Conservation (phyloP, 2,329 filamentous ascomycete genomes). For the Aspergillus hiratsukae region DNA sequence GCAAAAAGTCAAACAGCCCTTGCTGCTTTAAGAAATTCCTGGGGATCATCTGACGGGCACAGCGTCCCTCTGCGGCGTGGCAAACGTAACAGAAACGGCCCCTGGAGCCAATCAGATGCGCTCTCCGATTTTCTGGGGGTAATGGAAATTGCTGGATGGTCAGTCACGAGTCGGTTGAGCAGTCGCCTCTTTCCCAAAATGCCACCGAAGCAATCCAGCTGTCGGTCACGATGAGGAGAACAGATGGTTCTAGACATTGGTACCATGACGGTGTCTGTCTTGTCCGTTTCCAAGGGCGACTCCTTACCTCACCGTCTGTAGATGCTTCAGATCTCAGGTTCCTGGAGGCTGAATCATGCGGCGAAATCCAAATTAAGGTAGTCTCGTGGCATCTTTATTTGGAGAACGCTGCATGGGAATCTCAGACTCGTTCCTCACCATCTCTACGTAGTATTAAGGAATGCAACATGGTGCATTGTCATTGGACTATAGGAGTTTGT, state of each 20-base stretch:
- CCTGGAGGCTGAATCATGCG: background rate
- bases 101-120: conserved; percentile 24
- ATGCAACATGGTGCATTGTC: no score
- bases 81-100: conserved; percentile 37
- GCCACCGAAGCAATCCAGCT: background rate
- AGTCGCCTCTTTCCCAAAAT: background rate
- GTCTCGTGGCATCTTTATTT: background rate
- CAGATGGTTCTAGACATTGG: background rate
- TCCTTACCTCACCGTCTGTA: background rate
- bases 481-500: background rate
- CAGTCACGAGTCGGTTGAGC: conserved; percentile 12
- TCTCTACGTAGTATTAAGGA: no score
- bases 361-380: background rate
- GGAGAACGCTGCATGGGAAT: background rate
- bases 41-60: conserved; percentile 31
- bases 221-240: background rate
- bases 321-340: background rate
- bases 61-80: conserved; percentile 14
- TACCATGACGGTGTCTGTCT: background rate
- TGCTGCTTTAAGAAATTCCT: conserved; percentile 16
- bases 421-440: no score
- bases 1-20: background rate
- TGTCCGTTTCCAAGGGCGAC: background rate
- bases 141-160: conserved; percentile 18
- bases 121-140: conserved; percentile 24